These are phyloP conservation scores for Metschnikowia koreensis DNA, from an alignment of 805 yeast species.

Conservation along the genomic window DNA sequence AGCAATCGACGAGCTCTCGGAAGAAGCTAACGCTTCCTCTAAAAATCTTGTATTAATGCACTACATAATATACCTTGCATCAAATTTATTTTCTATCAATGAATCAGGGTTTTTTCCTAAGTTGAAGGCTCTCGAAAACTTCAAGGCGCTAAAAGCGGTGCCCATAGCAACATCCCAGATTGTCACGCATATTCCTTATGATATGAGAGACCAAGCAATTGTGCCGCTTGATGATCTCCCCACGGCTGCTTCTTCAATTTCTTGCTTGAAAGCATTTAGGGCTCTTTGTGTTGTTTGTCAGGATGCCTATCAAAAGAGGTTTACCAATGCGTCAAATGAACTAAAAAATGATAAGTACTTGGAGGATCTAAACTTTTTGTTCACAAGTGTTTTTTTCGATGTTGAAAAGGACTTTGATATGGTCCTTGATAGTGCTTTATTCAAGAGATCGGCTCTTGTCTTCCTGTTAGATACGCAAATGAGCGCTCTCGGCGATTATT, in stretches of 20 bases:
- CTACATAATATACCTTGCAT: slow-evolving; percentile 31
- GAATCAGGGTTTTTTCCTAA: slow-evolving; percentile 30
- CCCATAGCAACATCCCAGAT: slow-evolving; percentile 28
- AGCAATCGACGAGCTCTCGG: slow-evolving; percentile 10
- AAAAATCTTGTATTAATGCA: slow-evolving; percentile 30
- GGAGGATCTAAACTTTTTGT: slow-evolving; percentile 23
- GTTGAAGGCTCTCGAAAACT: slow-evolving; percentile 29
- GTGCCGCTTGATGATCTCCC: slow-evolving; percentile 34
- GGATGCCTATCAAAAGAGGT: slow-evolving; percentile 39
- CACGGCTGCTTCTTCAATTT: slow-evolving; percentile 18
- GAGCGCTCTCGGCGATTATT: slow-evolving; percentile 14
- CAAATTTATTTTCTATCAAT: slow-evolving; percentile 37
- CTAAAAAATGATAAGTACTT: slow-evolving; percentile 17
- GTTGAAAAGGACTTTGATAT: slow-evolving; percentile 26
- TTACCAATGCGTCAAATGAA: slow-evolving; percentile 26
- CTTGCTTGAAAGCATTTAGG: slow-evolving; percentile 30
- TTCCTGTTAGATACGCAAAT: slow-evolving; percentile 7
- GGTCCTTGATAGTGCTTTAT: slow-evolving; percentile 13
- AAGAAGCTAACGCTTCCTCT: not conserved
- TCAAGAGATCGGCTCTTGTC: slow-evolving; percentile 6
- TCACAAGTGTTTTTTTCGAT: slow-evolving; percentile 21
- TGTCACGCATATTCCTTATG: slow-evolving; percentile 43
- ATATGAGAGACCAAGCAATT: slow-evolving; percentile 34
- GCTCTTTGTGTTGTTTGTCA: slow-evolving; percentile 26
- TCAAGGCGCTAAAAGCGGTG: slow-evolving; percentile 24